Evolutionary conservation across 148 eudicot species (phyloP).

Genomic region (Simmondsia chinensis): DNA sequence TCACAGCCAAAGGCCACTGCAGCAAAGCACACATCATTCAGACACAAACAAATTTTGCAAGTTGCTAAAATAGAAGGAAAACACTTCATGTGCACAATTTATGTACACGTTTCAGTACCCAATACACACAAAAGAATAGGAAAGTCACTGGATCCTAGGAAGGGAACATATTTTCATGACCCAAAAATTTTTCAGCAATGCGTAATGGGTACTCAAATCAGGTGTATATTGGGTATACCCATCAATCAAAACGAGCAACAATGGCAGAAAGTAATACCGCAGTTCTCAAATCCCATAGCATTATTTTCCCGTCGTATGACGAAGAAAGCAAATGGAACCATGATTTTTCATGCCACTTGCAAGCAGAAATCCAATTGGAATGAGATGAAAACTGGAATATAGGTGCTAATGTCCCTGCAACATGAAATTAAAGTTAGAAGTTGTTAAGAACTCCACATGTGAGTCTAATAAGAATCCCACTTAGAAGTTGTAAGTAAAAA

Average conservation of each 20-base stretch:
- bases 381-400: constrained; percentile 79
- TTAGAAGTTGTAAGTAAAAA: no score
- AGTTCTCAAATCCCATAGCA: constrained; percentile 94
- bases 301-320: constrained; percentile 89
- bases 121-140: no score
- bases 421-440: constrained; percentile 6
- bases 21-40: constrained; percentile 16
- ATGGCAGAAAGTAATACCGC: constrained; percentile 34
- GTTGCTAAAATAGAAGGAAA: no score
- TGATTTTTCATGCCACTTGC: constrained; percentile 87
- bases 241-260: background rate
- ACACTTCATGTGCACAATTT: no score
- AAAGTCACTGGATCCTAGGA: no score
- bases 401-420: constrained; percentile 77
- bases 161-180: no score
- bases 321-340: constrained; percentile 82
- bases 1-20: constrained; percentile 86
- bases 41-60: constrained; percentile 4
- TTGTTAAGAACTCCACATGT: no score
- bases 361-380: constrained; percentile 77
- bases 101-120: no score
- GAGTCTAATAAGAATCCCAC: no score
- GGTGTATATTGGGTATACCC: no score
- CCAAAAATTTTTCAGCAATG: background rate
- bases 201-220: no score